Percentiles rank a stretch among this genome's conserved stretches.
Evolutionary conservation across 2,329 filamentous ascomycete species (phyloP).

Genomic region (Sodiomyces alkalinus): DNA sequence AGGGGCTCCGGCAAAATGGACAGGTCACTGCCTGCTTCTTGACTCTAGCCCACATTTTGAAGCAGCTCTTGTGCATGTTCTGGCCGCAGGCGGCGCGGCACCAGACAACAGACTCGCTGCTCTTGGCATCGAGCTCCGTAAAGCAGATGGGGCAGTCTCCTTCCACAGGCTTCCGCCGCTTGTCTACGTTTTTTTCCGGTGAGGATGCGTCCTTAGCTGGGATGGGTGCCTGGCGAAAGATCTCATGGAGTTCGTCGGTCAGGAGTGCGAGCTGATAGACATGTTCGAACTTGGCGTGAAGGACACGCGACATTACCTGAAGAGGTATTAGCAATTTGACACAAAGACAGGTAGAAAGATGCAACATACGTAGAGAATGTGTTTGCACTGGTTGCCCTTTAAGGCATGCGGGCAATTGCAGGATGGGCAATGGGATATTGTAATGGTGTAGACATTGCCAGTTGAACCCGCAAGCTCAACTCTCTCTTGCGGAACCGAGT

Average conservation of each 20-base stretch:
- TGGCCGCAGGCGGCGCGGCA: slow-evolving; percentile 36
- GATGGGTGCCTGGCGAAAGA: slow-evolving; percentile 41
- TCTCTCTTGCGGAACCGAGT: slow-evolving; percentile 28
- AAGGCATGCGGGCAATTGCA: slow-evolving; percentile 41
- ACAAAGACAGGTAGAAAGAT: background rate
- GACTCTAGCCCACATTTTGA: slow-evolving; percentile 36
- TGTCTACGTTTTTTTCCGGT: slow-evolving; percentile 16
- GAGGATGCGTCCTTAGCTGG: slow-evolving; percentile 16
- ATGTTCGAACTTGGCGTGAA: slow-evolving; percentile 38
- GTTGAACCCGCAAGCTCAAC: slow-evolving; percentile 48
- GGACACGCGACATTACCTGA: slow-evolving; percentile 40
- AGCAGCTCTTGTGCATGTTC: slow-evolving; percentile 38
- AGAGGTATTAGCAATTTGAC: background rate
- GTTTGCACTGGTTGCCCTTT: slow-evolving; percentile 47
- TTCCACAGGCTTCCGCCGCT: slow-evolving; percentile 31
- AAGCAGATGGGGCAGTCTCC: slow-evolving; percentile 45
- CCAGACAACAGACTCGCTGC: slow-evolving; percentile 27
- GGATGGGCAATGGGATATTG: slow-evolving; percentile 30
- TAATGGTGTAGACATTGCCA: slow-evolving; percentile 48
- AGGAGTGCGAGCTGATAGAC: slow-evolving; percentile 49
- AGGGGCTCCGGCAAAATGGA: slow-evolving; percentile 43
- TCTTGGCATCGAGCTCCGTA: slow-evolving; percentile 23
- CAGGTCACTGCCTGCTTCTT: slow-evolving; percentile 37
- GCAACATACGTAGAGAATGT: slow-evolving; percentile 41
- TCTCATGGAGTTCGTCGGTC: slow-evolving; percentile 39